Percentiles rank a stretch among this genome's conserved stretches.
Evolutionary conservation across 495 filamentous ascomycete genomes (phyloP).

Genomic region (Gamarada debralockiae): DNA sequence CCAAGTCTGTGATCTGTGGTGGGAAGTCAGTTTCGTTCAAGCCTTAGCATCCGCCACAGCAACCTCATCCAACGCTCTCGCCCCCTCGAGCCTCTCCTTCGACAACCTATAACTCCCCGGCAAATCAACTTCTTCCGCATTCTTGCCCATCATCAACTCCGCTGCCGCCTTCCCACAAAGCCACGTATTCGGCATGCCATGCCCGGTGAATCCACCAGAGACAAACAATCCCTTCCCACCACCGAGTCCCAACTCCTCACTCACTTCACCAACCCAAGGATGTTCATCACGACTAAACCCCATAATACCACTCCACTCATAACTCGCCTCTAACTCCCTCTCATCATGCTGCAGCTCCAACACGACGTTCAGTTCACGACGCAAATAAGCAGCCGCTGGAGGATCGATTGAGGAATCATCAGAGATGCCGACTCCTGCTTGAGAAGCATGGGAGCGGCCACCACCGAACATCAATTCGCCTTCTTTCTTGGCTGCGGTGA

Average conservation of each 20-base stretch:
- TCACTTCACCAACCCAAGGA: constrained; percentile 65
- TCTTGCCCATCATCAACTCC: constrained; percentile 51
- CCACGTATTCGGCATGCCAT: constrained; percentile 79
- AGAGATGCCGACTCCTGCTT: constrained; percentile 49
- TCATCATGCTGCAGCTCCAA: constrained; percentile 29
- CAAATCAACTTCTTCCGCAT: constrained; percentile 27
- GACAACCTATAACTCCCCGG: constrained; percentile 45
- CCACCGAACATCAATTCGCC: constrained; percentile 65
- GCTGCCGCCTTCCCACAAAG: constrained; percentile 64
- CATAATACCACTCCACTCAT: constrained; percentile 83
- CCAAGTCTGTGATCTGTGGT: too few species aligned
- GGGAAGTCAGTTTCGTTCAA: not conserved
- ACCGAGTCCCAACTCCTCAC: constrained; percentile 35
- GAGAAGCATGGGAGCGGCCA: constrained; percentile 43
- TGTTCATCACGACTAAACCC: constrained; percentile 65
- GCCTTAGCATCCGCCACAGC: constrained; percentile 8
- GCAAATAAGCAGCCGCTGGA: constrained; percentile 46
- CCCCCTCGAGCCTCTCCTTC: constrained; percentile 32
- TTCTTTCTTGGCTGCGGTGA: constrained; percentile 21
- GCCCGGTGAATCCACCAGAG: constrained; percentile 63
- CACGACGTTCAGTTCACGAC: constrained; percentile 34
- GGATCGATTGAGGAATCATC: constrained; percentile 54
- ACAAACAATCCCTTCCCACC: constrained; percentile 46
- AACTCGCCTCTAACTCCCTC: constrained; percentile 47
- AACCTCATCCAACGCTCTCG: constrained; percentile 15